Evolutionary conservation across 768 basidiomycete species (phyloP).

Genomic region (Kwoniella sp.): DNA sequence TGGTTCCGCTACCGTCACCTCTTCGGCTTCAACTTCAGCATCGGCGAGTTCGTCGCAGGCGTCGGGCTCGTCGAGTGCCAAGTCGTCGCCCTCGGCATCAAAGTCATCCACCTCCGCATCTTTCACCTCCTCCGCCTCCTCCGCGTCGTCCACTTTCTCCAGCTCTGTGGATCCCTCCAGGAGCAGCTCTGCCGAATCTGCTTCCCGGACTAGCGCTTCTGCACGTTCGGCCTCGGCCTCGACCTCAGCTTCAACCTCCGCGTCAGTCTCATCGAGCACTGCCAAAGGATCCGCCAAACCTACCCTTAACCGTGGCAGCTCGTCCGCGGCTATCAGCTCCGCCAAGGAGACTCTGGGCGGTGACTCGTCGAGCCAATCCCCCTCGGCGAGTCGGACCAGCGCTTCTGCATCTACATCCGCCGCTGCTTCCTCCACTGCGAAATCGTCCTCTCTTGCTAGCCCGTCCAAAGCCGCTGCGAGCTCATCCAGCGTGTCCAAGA

Average conservation of each 20-base stretch:
- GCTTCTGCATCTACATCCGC: conserved; percentile 7
- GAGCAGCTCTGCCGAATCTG: not conserved
- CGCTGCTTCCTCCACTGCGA: conserved; percentile 9
- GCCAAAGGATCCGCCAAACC: conserved; percentile 1
- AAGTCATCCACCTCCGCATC: not conserved
- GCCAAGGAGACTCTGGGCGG: not conserved
- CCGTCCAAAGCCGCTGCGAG: not conserved
- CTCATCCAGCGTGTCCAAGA: conserved; percentile 3
- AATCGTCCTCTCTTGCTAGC: conserved; percentile 6
- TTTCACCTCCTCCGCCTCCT: not conserved
- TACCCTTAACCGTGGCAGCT: conserved; percentile 1
- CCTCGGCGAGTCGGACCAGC: conserved; percentile 3
- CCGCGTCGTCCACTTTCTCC: not conserved
- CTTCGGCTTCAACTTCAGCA: not conserved
- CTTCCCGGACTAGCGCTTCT: not conserved
- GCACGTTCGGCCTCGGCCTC: conserved; percentile 2
- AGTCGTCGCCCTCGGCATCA: not conserved
- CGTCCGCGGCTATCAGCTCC: not conserved
- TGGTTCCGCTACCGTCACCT: not conserved
- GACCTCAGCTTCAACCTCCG: conserved; percentile 6
- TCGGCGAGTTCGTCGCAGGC: not conserved
- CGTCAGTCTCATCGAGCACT: not conserved
- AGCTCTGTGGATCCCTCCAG: not conserved
- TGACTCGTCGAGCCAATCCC: not conserved
- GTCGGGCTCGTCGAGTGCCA: no score